phyloP scores from a whole-genome alignment of 345 rosid species.

The Carallia pectinifolia region DNA sequence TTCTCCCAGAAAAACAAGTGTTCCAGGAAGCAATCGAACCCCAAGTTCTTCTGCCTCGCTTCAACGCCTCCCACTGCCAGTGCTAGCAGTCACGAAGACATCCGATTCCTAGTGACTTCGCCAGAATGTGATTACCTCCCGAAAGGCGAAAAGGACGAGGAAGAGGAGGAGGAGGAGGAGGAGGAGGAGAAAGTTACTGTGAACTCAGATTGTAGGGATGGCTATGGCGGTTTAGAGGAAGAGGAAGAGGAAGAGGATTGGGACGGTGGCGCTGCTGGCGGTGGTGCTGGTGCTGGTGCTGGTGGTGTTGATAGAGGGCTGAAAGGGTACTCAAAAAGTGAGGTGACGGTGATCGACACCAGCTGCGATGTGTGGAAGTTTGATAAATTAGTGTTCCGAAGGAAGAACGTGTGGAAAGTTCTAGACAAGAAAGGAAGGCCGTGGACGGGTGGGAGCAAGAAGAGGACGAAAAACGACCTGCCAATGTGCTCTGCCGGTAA shows the following conservation, averaged over 20 bases:
- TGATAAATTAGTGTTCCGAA: slow-evolving; percentile 74
- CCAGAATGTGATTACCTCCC: slow-evolving; percentile 13
- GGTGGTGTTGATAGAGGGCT: slow-evolving; percentile 48
- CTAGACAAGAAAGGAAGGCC: slow-evolving; percentile 77
- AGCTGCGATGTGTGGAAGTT: slow-evolving; percentile 77
- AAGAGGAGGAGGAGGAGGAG: slow-evolving; percentile 21
- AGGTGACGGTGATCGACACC: slow-evolving; percentile 91
- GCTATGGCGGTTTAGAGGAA: slow-evolving; percentile 19
- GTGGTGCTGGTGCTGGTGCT: slow-evolving; percentile 3
- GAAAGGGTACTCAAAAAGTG: slow-evolving; percentile 81
- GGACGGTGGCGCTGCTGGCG: slow-evolving; percentile 1
- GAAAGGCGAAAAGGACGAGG: slow-evolving; percentile 28
- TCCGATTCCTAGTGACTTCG: neutral
- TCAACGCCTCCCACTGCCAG: slow-evolving; percentile 19
- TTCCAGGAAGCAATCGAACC: slow-evolving; percentile 77
- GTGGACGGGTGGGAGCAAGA: slow-evolving; percentile 43
- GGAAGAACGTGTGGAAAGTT: slow-evolving; percentile 81
- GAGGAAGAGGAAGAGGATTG: slow-evolving; percentile 33
- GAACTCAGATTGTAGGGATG: slow-evolving; percentile 19
- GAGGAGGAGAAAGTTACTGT: slow-evolving; percentile 23
- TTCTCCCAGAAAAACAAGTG: slow-evolving; percentile 38
- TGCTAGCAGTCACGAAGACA: neutral
- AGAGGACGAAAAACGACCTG: slow-evolving; percentile 50
- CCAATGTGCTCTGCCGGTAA: slow-evolving; percentile 20
- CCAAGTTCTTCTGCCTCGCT: slow-evolving; percentile 51